Conservation (phyloP, 2,329 filamentous ascomycete genomes). For the Thyridium curvatum region DNA sequence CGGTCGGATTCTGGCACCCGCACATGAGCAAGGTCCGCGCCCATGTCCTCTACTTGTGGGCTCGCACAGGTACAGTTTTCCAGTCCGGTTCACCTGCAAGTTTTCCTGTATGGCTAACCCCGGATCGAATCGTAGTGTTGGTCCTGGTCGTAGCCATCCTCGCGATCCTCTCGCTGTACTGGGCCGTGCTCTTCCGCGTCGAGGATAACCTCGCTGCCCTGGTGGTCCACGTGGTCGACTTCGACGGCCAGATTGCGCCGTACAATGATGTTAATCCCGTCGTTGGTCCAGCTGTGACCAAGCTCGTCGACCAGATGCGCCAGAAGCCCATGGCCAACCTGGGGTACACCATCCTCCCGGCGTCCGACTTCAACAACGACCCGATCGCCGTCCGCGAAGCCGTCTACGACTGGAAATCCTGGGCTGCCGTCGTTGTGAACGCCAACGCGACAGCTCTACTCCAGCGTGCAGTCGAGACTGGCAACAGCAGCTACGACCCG, state of each 20-base stretch:
- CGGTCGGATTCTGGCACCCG: constrained; percentile 39
- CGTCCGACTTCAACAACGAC: constrained; percentile 48
- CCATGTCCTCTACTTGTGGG: constrained; percentile 18
- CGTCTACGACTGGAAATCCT: constrained; percentile 52
- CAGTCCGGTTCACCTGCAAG: not conserved
- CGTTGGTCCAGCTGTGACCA: constrained; percentile 48
- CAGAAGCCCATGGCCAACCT: constrained; percentile 31
- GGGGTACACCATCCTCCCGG: constrained; percentile 41
- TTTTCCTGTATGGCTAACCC: not conserved
- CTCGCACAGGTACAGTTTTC: constrained; percentile 13
- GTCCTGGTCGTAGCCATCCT: constrained; percentile 51
- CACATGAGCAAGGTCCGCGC: constrained; percentile 18
- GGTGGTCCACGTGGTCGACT: constrained; percentile 54
- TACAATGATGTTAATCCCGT: constrained; percentile 42
- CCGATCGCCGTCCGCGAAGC: constrained; percentile 48
- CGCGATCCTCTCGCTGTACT: constrained; percentile 52
- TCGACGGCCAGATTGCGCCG: constrained; percentile 49
- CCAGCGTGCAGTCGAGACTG: constrained; percentile 43
- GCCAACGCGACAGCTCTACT: constrained; percentile 55
- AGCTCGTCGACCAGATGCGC: constrained; percentile 35
- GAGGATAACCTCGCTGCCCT: constrained; percentile 41
- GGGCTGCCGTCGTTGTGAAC: constrained; percentile 57
- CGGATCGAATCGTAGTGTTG: constrained; percentile 28
- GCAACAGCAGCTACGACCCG: constrained; percentile 55
- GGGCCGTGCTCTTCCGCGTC: constrained; percentile 48